Conservation (phyloP, 1,284 basidiomycete genomes). For the Marasmius tenuissimus region DNA sequence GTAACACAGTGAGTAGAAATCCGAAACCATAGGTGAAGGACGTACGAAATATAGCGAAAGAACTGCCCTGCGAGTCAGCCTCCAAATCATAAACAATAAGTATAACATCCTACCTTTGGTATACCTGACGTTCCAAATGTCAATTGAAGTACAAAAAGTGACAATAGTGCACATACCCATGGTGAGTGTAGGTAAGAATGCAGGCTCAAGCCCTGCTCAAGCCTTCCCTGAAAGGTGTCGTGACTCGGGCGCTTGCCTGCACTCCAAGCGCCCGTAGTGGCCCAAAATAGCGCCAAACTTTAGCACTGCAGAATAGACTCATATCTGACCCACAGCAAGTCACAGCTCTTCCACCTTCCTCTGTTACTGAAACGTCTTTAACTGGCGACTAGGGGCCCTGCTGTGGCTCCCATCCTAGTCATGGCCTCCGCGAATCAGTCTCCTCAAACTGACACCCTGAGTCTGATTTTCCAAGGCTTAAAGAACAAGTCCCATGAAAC, state of each 20-base stretch:
- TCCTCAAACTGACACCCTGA: slow-evolving; percentile 59
- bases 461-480: slow-evolving; percentile 64
- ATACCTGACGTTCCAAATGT: slow-evolving; percentile 39
- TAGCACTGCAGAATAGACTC: too few relatives aligned
- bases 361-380: too few relatives aligned
- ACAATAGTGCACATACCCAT: background rate
- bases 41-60: slow-evolving; percentile 84
- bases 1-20: slow-evolving; percentile 13
- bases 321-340: too few relatives aligned
- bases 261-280: too few relatives aligned
- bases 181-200: background rate
- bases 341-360: background rate
- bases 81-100: background rate
- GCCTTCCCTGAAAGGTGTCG: too few relatives aligned
- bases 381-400: background rate
- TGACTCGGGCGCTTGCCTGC: too few relatives aligned
- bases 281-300: background rate
- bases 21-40: slow-evolving; percentile 12
- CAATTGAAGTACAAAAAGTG: slow-evolving; percentile 1
- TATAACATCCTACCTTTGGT: slow-evolving; percentile 46
- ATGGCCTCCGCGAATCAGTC: slow-evolving; percentile 62
- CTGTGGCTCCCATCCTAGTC: background rate
- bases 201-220: background rate
- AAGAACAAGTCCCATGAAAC: slow-evolving; percentile 62
- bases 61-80: slow-evolving; percentile 44